Base-by-base conservation (phyloP, 2,329 filamentous ascomycete genomes). In the Aspergillus fumigatiaffinis region DNA sequence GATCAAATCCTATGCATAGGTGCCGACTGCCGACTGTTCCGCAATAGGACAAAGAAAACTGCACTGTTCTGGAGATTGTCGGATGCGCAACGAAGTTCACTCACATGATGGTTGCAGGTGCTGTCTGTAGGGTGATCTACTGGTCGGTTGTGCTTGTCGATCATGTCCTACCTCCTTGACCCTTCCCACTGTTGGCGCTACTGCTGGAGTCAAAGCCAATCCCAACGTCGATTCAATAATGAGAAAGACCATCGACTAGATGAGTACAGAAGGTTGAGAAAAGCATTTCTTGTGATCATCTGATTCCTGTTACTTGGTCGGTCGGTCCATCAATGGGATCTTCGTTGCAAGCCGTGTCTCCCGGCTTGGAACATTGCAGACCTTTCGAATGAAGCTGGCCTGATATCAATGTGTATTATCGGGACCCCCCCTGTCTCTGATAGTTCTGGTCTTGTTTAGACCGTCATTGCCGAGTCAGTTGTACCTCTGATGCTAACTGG, bases 21-120 rank as follows among this genome's bases (percentile, higher is more conserved):
- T 53, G 51, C 51, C 51, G 28, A 53, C 26, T 23, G 26, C 51
- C 51, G 51, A 53, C n/a, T 23, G 26, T 53, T 53, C 51, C 51
- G 51, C 44, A 26, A 26, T 21, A 38, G 26, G 41, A 41, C 35
- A 25, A 32, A 44, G 51, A 44, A 28, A n/a, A 9, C 26, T 23
- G 44, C 10, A 25, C 21, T 53, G 25, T n/a, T 23, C 44, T 26
- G 29, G 51, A 35, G 9, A 35, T 53, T 29, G 42, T 41, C 51
- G 41, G 26, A 29, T 52, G n/a, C 23, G 28, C 50, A 9, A 32
- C 29, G 29, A 32, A 14, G 29, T 12, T 32, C 2, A 38, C 6
- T 38, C 32, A 38, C 32, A 38, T 38, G 32, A 38, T 38, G 5
- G 14, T 38, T 17, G 32, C 32, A 38, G 32, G 14, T 38, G 32